These are phyloP conservation scores for Laguncularia racemosa DNA, from an alignment of 345 rosid species.

Conservation along the genomic window DNA sequence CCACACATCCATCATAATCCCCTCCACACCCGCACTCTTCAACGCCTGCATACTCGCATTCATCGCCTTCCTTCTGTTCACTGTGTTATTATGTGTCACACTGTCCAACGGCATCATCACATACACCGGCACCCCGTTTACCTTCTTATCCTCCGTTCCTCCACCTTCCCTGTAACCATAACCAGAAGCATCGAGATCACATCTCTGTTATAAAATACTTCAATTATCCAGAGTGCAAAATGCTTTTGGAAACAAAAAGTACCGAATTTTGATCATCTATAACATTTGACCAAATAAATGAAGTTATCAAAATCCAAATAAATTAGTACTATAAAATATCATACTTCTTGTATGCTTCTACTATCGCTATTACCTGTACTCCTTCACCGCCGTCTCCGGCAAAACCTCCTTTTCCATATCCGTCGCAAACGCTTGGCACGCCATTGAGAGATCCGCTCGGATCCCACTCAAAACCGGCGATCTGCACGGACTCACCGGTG, in stretches of 20 bases:
- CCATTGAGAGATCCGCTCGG: slow-evolving; percentile 61
- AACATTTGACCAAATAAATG: too few relatives aligned
- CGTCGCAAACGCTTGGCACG: slow-evolving; percentile 39
- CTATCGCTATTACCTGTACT: slow-evolving; percentile 37
- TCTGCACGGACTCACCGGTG: slow-evolving; percentile 66
- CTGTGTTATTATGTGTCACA: slow-evolving; percentile 67
- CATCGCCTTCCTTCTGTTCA: slow-evolving; percentile 91
- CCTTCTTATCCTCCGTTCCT: slow-evolving; percentile 21
- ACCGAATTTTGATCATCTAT: too few relatives aligned
- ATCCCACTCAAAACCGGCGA: slow-evolving; percentile 33
- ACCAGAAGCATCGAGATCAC: slow-evolving; percentile 14
- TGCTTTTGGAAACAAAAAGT: too few relatives aligned
- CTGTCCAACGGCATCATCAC: slow-evolving; percentile 99
- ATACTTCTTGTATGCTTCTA: too few relatives aligned
- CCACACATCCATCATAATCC: slow-evolving; percentile 98
- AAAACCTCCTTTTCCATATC: slow-evolving; percentile 14
- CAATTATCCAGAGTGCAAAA: neutral
- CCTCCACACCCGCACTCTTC: slow-evolving; percentile 95
- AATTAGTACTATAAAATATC: too few relatives aligned
- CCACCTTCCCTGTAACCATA: slow-evolving; percentile 21
- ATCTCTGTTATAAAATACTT: neutral
- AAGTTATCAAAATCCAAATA: too few relatives aligned
- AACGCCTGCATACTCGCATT: slow-evolving; percentile 87
- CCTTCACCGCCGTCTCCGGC: slow-evolving; percentile 23
- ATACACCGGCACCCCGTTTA: slow-evolving; percentile 91